Percentiles rank a stretch among this genome's conserved stretches.
These are phyloP conservation scores for Pseudoturritis turrita DNA, from an alignment of 345 rosid species.

Conservation along the genomic window DNA sequence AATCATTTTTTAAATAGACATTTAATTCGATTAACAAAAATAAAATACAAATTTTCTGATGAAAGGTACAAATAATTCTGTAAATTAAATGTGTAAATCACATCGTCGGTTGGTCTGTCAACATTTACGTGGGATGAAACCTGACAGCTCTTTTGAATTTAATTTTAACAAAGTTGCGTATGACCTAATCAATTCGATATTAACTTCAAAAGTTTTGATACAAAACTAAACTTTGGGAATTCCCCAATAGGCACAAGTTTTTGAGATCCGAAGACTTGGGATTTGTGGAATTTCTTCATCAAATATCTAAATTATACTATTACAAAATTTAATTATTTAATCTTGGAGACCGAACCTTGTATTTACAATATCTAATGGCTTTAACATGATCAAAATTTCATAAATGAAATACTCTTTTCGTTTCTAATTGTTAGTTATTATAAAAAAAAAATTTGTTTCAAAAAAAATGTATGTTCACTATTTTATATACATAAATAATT, in stretches of 20 bases:
- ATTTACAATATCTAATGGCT: not conserved
- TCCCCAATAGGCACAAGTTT: not conserved
- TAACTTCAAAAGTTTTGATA: no score
- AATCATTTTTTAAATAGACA: not conserved
- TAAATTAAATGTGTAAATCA: slow-evolving; percentile 15
- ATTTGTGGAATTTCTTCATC: not conserved
- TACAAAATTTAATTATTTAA: not conserved
- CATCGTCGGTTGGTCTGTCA: slow-evolving; percentile 28
- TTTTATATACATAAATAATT: no score
- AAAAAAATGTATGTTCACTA: no score
- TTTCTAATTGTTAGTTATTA: no score
- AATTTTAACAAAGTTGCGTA: slow-evolving; percentile 15
- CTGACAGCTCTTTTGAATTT: slow-evolving; percentile 13
- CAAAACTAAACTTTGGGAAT: not conserved
- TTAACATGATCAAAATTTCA: not conserved
- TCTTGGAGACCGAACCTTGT: not conserved
- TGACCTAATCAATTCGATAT: slow-evolving; percentile 15
- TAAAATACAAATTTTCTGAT: not conserved
- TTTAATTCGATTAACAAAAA: not conserved
- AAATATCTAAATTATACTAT: not conserved
- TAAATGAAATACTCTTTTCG: no score
- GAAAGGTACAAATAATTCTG: not conserved
- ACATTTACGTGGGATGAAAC: slow-evolving; percentile 28
- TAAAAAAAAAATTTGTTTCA: no score
- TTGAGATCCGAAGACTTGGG: slow-evolving; percentile 20